phyloP scores from a whole-genome alignment of 192 early-diverging fungal species.

The Glomus cerebriforme region DNA sequence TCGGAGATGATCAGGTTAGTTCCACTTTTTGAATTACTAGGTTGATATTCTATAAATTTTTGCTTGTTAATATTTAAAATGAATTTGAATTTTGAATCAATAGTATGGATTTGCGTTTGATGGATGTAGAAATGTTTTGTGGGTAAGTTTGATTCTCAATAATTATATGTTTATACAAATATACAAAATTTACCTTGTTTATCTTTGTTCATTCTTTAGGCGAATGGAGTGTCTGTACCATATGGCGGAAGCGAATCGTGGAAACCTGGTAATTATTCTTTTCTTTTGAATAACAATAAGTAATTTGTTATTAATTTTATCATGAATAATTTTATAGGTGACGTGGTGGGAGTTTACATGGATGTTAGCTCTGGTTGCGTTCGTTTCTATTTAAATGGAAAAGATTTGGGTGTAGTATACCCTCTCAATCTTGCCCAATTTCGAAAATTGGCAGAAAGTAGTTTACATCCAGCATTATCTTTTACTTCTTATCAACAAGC shows the following conservation, averaged over 20 bases:
- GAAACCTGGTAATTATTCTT: constrained; percentile 40
- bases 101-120: constrained; percentile 77
- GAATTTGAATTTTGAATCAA: constrained; percentile 9
- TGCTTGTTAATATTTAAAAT: background rate
- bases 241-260: constrained; percentile 55
- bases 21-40: background rate
- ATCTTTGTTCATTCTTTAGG: constrained; percentile 34
- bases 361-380: constrained; percentile 14
- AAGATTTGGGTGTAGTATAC: constrained; percentile 58
- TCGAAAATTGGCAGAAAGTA: constrained; percentile 37
- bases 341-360: constrained; percentile 48
- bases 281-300: background rate
- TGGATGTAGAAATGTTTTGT: constrained; percentile 70
- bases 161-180: constrained; percentile 31
- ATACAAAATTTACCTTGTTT: constrained; percentile 9
- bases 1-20: constrained; percentile 66
- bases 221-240: constrained; percentile 49
- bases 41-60: background rate
- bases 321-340: constrained; percentile 26
- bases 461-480: constrained; percentile 71
- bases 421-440: constrained; percentile 42
- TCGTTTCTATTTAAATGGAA: constrained; percentile 65
- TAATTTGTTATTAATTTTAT: background rate
- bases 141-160: constrained; percentile 56
- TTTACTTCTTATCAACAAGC: constrained; percentile 74